Conservation (phyloP, 495 filamentous ascomycete species). For the Coniosporium apollinis region DNA sequence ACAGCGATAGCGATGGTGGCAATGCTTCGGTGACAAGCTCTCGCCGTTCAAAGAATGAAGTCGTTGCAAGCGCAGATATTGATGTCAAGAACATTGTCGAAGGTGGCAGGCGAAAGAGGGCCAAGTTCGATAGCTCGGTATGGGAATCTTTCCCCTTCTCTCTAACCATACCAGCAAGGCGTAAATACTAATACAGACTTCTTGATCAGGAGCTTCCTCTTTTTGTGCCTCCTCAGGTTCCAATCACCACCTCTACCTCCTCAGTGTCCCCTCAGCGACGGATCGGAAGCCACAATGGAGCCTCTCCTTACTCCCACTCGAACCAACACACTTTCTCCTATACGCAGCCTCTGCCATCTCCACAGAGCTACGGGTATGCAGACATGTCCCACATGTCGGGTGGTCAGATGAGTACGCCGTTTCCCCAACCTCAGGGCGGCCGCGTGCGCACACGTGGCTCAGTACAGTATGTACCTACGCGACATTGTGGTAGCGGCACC, state of each 20-base stretch:
- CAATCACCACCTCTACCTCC: conserved; percentile 70
- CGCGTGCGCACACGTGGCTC: conserved; percentile 46
- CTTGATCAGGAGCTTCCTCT: conserved; percentile 83
- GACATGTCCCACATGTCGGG: conserved; percentile 30
- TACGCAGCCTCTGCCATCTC: conserved; percentile 55
- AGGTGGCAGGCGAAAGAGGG: conserved; percentile 83
- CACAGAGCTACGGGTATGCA: conserved; percentile 50
- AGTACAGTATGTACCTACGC: conserved; percentile 29
- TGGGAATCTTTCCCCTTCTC: conserved; percentile 23
- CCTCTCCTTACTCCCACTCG: conserved; percentile 51
- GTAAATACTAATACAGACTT: conserved; percentile 8
- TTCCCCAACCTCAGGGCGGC: conserved; percentile 37
- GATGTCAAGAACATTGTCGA: conserved; percentile 96
- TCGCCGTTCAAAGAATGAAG: conserved; percentile 57
- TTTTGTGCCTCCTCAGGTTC: conserved; percentile 86
- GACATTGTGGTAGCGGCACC: too few relatives aligned
- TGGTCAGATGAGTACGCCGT: conserved; percentile 27
- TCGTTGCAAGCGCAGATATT: conserved; percentile 85
- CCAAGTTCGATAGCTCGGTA: conserved; percentile 96
- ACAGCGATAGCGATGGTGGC: conserved; percentile 68
- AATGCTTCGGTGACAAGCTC: conserved; percentile 52
- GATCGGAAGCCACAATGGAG: conserved; percentile 39
- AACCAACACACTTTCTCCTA: conserved; percentile 60
- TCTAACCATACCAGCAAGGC: conserved; percentile 7
- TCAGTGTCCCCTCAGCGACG: conserved; percentile 86